A percentile compares a stretch with the other conserved stretches of the same genome.
Conservation (phyloP, 2,329 filamentous ascomycete species). For the Aspergillus ochraceoroseus region DNA sequence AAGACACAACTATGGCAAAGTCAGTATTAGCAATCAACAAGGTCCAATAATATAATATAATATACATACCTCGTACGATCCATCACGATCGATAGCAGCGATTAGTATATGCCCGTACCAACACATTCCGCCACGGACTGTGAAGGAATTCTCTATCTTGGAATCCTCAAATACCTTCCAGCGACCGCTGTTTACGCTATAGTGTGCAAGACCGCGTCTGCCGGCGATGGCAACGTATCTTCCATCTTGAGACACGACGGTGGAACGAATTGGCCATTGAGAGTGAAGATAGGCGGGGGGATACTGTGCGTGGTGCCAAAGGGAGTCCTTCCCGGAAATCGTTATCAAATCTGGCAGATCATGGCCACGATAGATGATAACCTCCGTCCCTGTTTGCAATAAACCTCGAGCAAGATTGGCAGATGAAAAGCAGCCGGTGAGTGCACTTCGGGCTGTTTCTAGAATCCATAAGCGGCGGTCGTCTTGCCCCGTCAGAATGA, state of each 20-base stretch:
- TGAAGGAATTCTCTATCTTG: constrained; percentile 79
- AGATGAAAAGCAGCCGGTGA: constrained; percentile 84
- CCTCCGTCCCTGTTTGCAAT: constrained; percentile 77
- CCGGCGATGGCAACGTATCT: constrained; percentile 96
- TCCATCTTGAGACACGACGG: constrained; percentile 84
- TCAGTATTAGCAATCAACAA: constrained; percentile 1
- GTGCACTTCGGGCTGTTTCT: constrained; percentile 90
- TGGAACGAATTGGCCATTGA: constrained; percentile 87
- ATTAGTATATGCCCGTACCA: constrained; percentile 97
- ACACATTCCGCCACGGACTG: constrained; percentile 92
- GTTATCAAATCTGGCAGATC: constrained; percentile 85
- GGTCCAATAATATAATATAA: too few species aligned
- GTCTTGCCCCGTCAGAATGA: constrained; percentile 65
- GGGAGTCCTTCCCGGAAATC: constrained; percentile 81
- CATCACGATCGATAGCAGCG: constrained; percentile 81
- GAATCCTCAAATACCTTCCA: constrained; percentile 92
- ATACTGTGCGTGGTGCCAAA: constrained; percentile 93
- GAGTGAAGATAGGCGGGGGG: constrained; percentile 78
- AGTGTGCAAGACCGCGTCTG: constrained; percentile 83
- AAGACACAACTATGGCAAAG: constrained; percentile 60
- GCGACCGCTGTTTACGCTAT: constrained; percentile 86
- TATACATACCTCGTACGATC: constrained; percentile 67
- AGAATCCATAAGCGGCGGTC: constrained; percentile 79
- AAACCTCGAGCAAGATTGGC: constrained; percentile 87
- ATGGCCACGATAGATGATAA: constrained; percentile 91